Conservation (phyloP, 2,329 filamentous ascomycete genomes). For the Diaporthe batatas region DNA sequence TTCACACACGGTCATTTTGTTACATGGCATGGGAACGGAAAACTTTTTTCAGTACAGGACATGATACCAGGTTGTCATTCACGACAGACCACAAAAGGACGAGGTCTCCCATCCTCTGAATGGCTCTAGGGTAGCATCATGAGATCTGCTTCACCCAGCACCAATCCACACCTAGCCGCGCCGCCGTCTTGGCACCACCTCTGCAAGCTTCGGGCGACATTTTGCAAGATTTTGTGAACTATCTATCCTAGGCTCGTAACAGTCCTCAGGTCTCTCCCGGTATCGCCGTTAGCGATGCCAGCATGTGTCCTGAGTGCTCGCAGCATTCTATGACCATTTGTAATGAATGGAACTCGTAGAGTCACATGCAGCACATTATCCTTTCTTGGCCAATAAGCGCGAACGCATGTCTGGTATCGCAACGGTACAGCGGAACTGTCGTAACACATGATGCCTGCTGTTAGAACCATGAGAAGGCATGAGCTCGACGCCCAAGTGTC, state of each 20-base stretch:
- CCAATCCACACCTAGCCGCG: slow-evolving; percentile 41
- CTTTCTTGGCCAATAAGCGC: background rate
- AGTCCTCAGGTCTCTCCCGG: too few relatives aligned
- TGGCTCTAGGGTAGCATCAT: slow-evolving; percentile 39
- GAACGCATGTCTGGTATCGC: too few relatives aligned
- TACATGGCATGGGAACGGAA: slow-evolving; percentile 38
- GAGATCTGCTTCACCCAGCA: slow-evolving; percentile 39
- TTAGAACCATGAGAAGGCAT: too few relatives aligned
- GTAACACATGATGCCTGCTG: background rate
- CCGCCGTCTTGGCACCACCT: slow-evolving; percentile 21
- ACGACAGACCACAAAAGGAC: slow-evolving; percentile 33
- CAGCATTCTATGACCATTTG: background rate
- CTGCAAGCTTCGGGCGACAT: background rate
- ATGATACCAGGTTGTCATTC: slow-evolving; percentile 42
- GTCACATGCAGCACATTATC: background rate
- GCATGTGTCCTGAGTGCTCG: background rate
- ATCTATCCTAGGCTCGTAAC: background rate
- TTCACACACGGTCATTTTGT: slow-evolving; percentile 26
- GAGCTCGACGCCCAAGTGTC: background rate
- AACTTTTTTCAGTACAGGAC: slow-evolving; percentile 29
- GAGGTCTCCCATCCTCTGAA: slow-evolving; percentile 21
- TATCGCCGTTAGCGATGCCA: background rate
- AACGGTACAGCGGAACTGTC: background rate
- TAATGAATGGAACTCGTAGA: background rate
- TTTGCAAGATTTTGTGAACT: background rate